Base-by-base conservation (phyloP, 2,329 filamentous ascomycete species). In the Clonostachys byssicola region DNA sequence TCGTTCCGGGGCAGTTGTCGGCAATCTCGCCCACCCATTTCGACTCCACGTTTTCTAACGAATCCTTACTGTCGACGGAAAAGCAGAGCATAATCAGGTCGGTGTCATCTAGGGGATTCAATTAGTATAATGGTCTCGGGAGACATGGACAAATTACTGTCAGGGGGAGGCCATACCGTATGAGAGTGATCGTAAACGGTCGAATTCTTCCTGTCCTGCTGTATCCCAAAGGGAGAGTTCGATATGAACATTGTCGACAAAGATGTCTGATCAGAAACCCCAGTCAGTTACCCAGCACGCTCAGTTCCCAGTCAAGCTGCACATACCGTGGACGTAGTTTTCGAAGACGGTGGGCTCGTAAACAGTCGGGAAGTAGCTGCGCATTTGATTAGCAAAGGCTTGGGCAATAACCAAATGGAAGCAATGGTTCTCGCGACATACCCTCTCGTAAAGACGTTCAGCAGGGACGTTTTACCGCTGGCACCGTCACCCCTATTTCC, bases 11-110 rank as follows among this genome's bases (percentile, higher is more conserved):
- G 70, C 94, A 97, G 72, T 99, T 96, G 71, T 99, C 94, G 52
- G 92, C 89, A 56, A 99, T 99, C 70, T 99, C 94, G 52, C 89
- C 88, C 6, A 96, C 89, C 94, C 94, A 99, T 73, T 99, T 99
- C 58, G 89, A 92, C 68, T 96, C 91, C 51, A 99, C 91, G 80
- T 99, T 99, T 68, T 99, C 94, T 51, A 99, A 83, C 4, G 92
- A 96, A 68, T 96, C 92, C 56, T 88, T 90, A 65, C 89, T 96
- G 70, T 99, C 94, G 65, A 97, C 89, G 59, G 89, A 94, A 72
- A 97, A 99, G 76, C 94, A 99, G 57, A 99, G 88, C 88, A 99
- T 96, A 60, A 99, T 96, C 41, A 95, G 85, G 63, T 99, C 94
- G 46, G 94, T 99, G 65, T 99, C 94, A 56, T 86, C 76, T 79